These are phyloP conservation scores for Geranium rotundifolium DNA, from an alignment of 345 rosid species.

Conservation along the genomic window DNA sequence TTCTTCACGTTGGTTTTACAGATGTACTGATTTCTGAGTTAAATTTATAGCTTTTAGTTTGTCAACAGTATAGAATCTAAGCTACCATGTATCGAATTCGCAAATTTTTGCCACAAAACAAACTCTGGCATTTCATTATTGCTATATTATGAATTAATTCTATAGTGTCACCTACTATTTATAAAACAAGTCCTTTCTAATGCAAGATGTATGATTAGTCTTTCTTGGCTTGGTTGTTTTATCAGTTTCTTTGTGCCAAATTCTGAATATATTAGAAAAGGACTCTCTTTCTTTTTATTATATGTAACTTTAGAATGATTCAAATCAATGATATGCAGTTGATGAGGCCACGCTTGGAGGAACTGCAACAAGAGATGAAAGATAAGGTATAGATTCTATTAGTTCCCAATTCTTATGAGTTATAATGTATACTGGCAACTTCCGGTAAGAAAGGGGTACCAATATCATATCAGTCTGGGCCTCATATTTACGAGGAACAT, in stretches of 20 bases:
- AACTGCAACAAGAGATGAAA: conserved; percentile 23
- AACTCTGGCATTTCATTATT: no score
- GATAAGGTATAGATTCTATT: conserved; percentile 16
- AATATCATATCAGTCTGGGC: background rate
- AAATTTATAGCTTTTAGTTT: background rate
- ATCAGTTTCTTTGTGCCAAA: background rate
- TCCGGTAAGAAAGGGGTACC: background rate
- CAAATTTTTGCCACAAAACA: background rate
- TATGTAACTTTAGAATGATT: background rate
- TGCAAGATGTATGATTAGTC: background rate
- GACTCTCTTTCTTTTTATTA: background rate
- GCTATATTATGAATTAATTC: background rate
- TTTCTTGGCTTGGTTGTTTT: background rate
- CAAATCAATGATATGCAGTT: conserved; percentile 16
- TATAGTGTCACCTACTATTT: background rate
- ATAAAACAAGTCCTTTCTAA: background rate
- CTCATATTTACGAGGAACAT: background rate
- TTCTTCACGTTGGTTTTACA: background rate
- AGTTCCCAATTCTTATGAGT: background rate
- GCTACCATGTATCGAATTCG: background rate
- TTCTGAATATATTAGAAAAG: background rate
- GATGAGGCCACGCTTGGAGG: conserved; percentile 36
- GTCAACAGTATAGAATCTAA: background rate
- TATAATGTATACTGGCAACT: background rate
- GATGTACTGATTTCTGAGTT: background rate